Evolutionary conservation across 192 early-diverging fungal genomes (phyloP).

Genomic region (Geranomyces variabilis): DNA sequence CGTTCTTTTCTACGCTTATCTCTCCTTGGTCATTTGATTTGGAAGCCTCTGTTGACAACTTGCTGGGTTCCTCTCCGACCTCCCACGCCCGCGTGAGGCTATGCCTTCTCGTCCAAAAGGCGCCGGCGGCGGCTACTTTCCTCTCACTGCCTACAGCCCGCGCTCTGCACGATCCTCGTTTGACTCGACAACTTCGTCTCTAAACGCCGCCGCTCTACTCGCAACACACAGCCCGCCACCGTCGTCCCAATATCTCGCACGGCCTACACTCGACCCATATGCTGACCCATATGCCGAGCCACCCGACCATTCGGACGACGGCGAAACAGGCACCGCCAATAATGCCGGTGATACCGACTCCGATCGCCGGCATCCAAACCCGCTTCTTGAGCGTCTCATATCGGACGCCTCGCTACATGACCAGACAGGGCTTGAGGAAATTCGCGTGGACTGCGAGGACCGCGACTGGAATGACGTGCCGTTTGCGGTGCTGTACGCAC

Average conservation of each 20-base stretch:
- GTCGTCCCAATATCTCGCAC: not conserved
- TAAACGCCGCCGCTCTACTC: not conserved
- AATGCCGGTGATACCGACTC: not conserved
- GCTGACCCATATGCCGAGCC: not conserved
- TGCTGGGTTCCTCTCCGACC: no score
- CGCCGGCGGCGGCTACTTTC: not conserved
- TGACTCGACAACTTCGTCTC: not conserved
- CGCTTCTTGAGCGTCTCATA: not conserved
- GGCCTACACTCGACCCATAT: not conserved
- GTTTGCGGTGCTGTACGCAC: conserved; percentile 18
- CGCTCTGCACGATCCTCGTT: not conserved
- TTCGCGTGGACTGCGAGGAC: not conserved
- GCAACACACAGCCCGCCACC: not conserved
- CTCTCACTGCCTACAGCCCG: conserved; percentile 4
- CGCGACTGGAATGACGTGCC: conserved; percentile 17
- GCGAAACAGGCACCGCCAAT: not conserved
- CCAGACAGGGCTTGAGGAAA: not conserved
- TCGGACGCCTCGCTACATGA: not conserved
- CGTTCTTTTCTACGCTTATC: no score
- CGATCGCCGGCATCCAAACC: not conserved
- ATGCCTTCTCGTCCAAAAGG: conserved; percentile 2
- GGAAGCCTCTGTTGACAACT: no score
- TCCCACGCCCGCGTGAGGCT: no score
- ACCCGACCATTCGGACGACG: not conserved
- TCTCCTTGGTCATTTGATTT: no score